Evolutionary conservation across 164 flowering plant species (phyloP).

Genomic region (Tetrastigma voinierianum): DNA sequence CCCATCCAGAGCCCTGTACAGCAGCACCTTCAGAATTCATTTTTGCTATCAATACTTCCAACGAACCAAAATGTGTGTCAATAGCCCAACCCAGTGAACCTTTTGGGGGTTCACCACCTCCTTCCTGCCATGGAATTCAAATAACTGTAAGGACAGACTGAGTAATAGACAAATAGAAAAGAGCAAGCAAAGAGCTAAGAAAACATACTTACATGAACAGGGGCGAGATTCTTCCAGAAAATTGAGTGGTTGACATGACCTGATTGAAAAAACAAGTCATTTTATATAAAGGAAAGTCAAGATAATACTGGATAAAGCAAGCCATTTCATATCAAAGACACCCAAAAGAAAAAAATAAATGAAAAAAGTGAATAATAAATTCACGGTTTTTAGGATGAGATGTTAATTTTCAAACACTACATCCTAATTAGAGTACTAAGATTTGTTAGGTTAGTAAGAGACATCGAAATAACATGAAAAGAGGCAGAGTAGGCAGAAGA

Average conservation of each 20-base stretch:
- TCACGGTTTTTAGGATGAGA: no score
- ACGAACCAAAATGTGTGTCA: slow-evolving; percentile 75
- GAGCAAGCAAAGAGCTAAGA: background rate
- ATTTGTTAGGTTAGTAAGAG: no score
- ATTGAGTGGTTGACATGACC: slow-evolving; percentile 96
- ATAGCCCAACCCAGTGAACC: slow-evolving; percentile 77
- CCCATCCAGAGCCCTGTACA: slow-evolving; percentile 99
- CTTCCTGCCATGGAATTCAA: slow-evolving; percentile 55
- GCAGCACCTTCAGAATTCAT: slow-evolving; percentile 93
- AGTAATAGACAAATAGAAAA: background rate
- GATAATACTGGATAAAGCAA: no score
- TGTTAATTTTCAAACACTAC: no score
- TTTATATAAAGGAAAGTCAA: background rate
- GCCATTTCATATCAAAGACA: background rate
- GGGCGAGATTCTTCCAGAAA: slow-evolving; percentile 95
- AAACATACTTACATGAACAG: slow-evolving; percentile 53
- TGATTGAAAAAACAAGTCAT: slow-evolving; percentile 22
- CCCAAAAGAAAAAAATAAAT: background rate
- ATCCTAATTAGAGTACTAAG: no score
- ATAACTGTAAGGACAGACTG: background rate
- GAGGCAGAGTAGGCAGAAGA: no score
- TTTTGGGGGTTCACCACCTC: slow-evolving; percentile 95
- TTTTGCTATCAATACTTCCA: slow-evolving; percentile 64
- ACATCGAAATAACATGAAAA: no score
- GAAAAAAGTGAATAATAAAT: background rate